Conservation (phyloP, 164 flowering plant genomes). For the Santalum album region DNA sequence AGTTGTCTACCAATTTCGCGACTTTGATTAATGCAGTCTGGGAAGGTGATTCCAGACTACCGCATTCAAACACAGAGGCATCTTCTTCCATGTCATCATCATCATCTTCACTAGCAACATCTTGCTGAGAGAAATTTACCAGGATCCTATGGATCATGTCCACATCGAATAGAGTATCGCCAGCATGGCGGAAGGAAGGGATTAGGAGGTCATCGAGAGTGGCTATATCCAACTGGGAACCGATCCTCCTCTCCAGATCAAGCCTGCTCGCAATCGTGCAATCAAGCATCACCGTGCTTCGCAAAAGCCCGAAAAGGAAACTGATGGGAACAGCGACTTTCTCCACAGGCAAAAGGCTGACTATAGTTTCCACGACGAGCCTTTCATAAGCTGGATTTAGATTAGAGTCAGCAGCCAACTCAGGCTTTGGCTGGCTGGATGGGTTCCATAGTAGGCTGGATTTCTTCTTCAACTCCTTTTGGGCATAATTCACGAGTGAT, state of each 20-base stretch:
- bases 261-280: slow-evolving; percentile 54
- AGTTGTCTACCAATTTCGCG: slow-evolving; percentile 65
- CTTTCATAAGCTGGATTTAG: slow-evolving; percentile 46
- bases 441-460: slow-evolving; percentile 51
- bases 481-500: slow-evolving; percentile 74
- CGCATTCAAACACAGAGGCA: slow-evolving; percentile 55
- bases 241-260: slow-evolving; percentile 81
- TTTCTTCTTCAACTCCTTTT: slow-evolving; percentile 57
- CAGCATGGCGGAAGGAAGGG: slow-evolving; percentile 60
- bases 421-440: slow-evolving; percentile 38
- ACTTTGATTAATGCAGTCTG: slow-evolving; percentile 63
- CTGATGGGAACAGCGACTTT: slow-evolving; percentile 54
- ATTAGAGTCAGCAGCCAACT: slow-evolving; percentile 22
- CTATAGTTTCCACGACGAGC: slow-evolving; percentile 66
- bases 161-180: slow-evolving; percentile 72
- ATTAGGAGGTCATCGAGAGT: slow-evolving; percentile 79
- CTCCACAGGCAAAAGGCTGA: slow-evolving; percentile 67
- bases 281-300: slow-evolving; percentile 65
- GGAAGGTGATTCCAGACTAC: slow-evolving; percentile 60
- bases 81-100: slow-evolving; percentile 47
- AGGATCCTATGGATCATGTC: slow-evolving; percentile 81
- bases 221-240: slow-evolving; percentile 68
- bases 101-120: slow-evolving; percentile 63
- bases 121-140: slow-evolving; percentile 70
- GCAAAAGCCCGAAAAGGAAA: slow-evolving; percentile 66